Evolutionary conservation across 257 asterid genomes (phyloP).

Genomic region (Solanum virginianum): DNA sequence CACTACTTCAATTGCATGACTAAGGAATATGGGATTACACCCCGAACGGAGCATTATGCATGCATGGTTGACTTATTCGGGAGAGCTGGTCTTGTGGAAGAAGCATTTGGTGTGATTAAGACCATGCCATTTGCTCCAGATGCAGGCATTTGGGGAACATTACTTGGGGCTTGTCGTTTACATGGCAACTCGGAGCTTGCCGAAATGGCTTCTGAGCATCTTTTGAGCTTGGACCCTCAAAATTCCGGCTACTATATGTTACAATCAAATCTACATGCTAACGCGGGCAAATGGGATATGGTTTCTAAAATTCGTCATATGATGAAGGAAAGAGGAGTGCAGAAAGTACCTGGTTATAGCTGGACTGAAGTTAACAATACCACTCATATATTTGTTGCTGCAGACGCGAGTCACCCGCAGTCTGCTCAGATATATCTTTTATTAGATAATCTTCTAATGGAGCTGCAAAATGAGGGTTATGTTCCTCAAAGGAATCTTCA

Average conservation of each 20-base stretch:
- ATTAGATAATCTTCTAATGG: constrained; percentile 43
- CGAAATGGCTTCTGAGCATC: constrained; percentile 56
- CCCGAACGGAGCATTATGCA: constrained; percentile 72
- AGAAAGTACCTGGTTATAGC: constrained; percentile 68
- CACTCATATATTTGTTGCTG: constrained; percentile 65
- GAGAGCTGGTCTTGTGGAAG: constrained; percentile 56
- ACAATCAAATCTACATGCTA: constrained; percentile 66
- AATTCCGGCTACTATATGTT: constrained; percentile 82
- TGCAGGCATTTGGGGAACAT: constrained; percentile 85
- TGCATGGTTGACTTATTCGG: constrained; percentile 73
- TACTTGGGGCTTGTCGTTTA: constrained; percentile 69
- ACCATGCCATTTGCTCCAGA: constrained; percentile 71
- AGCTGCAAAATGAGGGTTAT: constrained; percentile 52
- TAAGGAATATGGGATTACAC: constrained; percentile 29
- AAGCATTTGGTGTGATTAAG: constrained; percentile 36
- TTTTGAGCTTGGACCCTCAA: constrained; percentile 55
- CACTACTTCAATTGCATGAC: constrained; percentile 44
- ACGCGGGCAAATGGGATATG: constrained; percentile 56
- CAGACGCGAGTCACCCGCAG: constrained; percentile 57
- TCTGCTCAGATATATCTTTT: constrained; percentile 37
- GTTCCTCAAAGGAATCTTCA: constrained; percentile 6
- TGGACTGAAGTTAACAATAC: constrained; percentile 62
- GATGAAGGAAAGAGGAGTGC: constrained; percentile 76
- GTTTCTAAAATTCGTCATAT: constrained; percentile 41
- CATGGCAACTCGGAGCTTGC: constrained; percentile 75